These are phyloP conservation scores for Entomortierella beljakovae DNA, from an alignment of 192 early-diverging fungal genomes.

Conservation along the genomic window DNA sequence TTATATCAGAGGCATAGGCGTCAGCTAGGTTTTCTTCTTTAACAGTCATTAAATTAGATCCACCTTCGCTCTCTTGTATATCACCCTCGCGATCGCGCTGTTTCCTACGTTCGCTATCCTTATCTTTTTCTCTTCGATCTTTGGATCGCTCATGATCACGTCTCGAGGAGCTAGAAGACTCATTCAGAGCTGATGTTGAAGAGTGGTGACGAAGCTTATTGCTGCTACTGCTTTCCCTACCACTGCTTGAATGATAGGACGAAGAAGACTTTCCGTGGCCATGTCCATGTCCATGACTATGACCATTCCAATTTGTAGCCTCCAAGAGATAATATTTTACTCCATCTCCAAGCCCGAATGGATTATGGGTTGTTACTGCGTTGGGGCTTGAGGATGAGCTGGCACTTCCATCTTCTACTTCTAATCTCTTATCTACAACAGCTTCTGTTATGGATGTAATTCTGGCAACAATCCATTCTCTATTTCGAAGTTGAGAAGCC, in stretches of 20 bases:
- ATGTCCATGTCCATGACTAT: slow-evolving; percentile 37
- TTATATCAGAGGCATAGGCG: background rate
- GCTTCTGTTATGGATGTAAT: slow-evolving; percentile 62
- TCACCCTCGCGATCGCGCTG: slow-evolving; percentile 9
- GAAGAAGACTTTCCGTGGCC: no score
- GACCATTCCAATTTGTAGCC: slow-evolving; percentile 57
- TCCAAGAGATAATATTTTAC: slow-evolving; percentile 65
- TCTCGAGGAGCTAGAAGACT: slow-evolving; percentile 34
- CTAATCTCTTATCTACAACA: slow-evolving; percentile 55
- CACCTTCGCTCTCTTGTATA: background rate
- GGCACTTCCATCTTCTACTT: slow-evolving; percentile 11
- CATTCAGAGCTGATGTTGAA: slow-evolving; percentile 30
- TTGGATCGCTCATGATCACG: slow-evolving; percentile 21
- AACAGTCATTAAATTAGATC: slow-evolving; percentile 1
- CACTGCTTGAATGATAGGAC: slow-evolving; percentile 35
- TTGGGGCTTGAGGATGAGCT: slow-evolving; percentile 12
- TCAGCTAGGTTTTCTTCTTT: slow-evolving; percentile 1
- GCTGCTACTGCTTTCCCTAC: slow-evolving; percentile 29
- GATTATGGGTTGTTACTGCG: slow-evolving; percentile 43
- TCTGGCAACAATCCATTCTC: slow-evolving; percentile 64
- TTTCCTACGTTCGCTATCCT: slow-evolving; percentile 23
- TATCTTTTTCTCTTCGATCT: slow-evolving; percentile 14
- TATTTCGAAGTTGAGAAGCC: slow-evolving; percentile 44
- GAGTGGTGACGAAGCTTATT: slow-evolving; percentile 48
- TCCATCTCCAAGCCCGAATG: slow-evolving; percentile 63